Percentiles rank a stretch among this genome's conserved stretches.
Evolutionary conservation across 805 yeast genomes (phyloP).

Genomic region (Candida silvicultrix): DNA sequence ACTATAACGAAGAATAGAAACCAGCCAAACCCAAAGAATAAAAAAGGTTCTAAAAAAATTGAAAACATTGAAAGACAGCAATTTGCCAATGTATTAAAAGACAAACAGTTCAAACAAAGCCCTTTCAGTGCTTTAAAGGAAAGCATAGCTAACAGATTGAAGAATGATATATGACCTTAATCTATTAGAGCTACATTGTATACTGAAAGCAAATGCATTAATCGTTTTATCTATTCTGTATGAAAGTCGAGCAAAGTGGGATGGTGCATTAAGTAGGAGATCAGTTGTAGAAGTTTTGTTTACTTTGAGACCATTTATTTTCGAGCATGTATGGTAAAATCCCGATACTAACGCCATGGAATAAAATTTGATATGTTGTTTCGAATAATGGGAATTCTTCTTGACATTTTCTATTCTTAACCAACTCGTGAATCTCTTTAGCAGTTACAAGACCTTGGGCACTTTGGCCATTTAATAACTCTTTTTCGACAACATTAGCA

Average conservation of each 20-base stretch:
- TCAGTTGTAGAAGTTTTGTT: constrained; percentile 12
- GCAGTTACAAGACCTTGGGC: constrained; percentile 92
- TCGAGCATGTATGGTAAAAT: constrained; percentile 52
- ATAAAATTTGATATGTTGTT: constrained; percentile 48
- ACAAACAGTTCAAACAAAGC: constrained; percentile 45
- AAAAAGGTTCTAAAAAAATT: constrained; percentile 47
- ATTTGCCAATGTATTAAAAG: constrained; percentile 52
- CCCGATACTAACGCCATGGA: constrained; percentile 51
- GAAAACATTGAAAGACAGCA: constrained; percentile 50
- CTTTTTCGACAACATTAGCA: constrained; percentile 76
- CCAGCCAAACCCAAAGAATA: constrained; percentile 49
- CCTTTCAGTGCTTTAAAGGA: constrained; percentile 64
- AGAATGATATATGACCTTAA: constrained; percentile 1
- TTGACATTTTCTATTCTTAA: constrained; percentile 21
- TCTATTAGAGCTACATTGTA: no score
- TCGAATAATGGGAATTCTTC: constrained; percentile 56
- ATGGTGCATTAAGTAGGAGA: no score
- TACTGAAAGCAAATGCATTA: no score
- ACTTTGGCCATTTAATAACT: constrained; percentile 83
- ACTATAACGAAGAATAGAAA: constrained; percentile 25
- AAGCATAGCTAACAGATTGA: constrained; percentile 32
- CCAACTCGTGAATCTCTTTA: constrained; percentile 77
- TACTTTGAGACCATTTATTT: constrained; percentile 23
- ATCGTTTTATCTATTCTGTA: no score
- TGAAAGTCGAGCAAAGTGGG: no score